A percentile compares a stretch with the other conserved stretches of the same genome.
phyloP scores from a whole-genome alignment of 345 rosid genomes.

The Barbarea vulgaris region DNA sequence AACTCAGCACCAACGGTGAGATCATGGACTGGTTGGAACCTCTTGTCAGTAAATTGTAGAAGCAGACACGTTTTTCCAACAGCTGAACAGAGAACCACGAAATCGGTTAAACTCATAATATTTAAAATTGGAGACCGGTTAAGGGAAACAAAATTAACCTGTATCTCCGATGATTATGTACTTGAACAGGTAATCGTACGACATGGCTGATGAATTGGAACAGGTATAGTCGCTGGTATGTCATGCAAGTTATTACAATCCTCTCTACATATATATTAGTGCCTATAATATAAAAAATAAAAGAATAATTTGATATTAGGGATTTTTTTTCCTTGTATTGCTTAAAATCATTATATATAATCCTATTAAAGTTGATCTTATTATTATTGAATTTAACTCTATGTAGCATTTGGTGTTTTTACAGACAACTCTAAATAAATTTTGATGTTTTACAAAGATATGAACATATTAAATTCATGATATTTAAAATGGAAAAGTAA shows the following conservation, averaged over 20 bases:
- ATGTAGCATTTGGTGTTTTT: background rate
- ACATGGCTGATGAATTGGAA: conserved; percentile 43
- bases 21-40: conserved; percentile 71
- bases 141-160: conserved; percentile 33
- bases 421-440: background rate
- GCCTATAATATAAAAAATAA: background rate
- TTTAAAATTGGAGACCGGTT: background rate
- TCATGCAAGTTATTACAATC: background rate
- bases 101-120: background rate
- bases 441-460: background rate
- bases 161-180: conserved; percentile 76
- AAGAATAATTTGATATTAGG: background rate
- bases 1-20: conserved; percentile 69
- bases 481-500: background rate
- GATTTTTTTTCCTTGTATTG: background rate
- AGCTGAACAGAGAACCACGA: conserved; percentile 48
- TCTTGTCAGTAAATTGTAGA: conserved; percentile 69
- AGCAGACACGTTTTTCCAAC: conserved; percentile 69
- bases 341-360: no score
- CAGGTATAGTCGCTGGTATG: background rate
- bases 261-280: background rate
- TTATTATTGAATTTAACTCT: background rate
- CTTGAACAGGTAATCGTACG: conserved; percentile 72
- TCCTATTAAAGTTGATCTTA: background rate
- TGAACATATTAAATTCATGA: background rate